Conservation (phyloP, 495 filamentous ascomycete genomes). For the Xylaria venustula region DNA sequence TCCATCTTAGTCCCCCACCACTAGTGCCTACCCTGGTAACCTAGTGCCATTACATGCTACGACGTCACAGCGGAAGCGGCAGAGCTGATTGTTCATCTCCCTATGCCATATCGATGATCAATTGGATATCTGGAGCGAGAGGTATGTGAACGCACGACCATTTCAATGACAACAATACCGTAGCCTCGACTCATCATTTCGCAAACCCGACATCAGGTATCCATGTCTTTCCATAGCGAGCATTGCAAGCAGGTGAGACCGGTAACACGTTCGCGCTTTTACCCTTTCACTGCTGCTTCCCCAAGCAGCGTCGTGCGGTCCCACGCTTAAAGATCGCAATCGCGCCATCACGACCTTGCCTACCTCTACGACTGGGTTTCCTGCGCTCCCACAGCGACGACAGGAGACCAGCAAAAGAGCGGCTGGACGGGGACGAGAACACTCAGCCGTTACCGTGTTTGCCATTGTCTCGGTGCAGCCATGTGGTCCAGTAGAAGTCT, state of each 20-base stretch:
- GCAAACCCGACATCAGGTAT: background rate
- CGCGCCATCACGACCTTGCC: background rate
- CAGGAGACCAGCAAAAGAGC: background rate
- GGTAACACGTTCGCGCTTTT: background rate
- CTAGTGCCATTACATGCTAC: too few species aligned
- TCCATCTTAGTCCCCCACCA: background rate
- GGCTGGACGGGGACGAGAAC: background rate
- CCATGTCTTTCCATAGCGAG: slow-evolving; percentile 3
- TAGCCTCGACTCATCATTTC: background rate
- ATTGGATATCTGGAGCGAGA: background rate
- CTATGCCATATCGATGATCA: background rate
- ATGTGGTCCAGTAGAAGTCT: slow-evolving; percentile 81
- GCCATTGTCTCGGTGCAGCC: slow-evolving; percentile 16
- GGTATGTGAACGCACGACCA: background rate
- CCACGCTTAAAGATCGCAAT: background rate
- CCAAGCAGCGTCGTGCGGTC: background rate
- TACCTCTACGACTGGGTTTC: too few species aligned
- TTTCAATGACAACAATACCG: background rate
- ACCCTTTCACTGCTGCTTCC: background rate
- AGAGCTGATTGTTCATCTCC: background rate
- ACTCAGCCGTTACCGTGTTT: background rate
- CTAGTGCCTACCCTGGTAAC: background rate
- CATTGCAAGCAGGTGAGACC: background rate
- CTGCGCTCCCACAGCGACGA: too few species aligned
- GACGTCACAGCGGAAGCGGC: background rate